Conservation (phyloP, 202 grass and related monocot species). For the Carex arenaria region DNA sequence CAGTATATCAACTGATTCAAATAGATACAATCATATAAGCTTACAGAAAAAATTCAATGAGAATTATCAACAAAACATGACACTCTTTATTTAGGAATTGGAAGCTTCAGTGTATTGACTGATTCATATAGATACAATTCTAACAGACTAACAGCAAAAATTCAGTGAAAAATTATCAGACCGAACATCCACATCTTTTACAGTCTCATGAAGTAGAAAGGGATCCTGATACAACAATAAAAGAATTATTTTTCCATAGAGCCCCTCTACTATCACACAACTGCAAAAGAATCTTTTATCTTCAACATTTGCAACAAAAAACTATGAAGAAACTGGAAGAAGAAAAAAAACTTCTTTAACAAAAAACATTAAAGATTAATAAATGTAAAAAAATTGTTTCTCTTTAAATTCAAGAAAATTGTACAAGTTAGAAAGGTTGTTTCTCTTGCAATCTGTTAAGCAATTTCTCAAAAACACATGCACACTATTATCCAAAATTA, state of each 20-base stretch:
- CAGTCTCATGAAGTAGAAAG: not conserved
- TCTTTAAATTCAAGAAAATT: too few relatives aligned
- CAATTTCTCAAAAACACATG: too few relatives aligned
- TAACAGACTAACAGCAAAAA: constrained; percentile 1
- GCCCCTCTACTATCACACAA: not conserved
- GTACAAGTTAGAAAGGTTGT: too few relatives aligned
- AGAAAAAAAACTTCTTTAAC: too few relatives aligned
- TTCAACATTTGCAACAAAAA: not conserved
- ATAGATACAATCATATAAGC: constrained; percentile 6
- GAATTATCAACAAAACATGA: constrained; percentile 3
- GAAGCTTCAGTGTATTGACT: constrained; percentile 96
- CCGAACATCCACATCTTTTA: not conserved
- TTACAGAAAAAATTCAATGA: constrained; percentile 10
- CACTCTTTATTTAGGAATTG: not conserved
- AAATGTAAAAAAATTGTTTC: too few relatives aligned
- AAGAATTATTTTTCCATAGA: not conserved
- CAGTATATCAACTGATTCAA: constrained; percentile 89
- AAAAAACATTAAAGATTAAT: too few relatives aligned
- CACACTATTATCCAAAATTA: too few relatives aligned
- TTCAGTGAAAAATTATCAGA: constrained; percentile 15
- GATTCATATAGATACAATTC: constrained; percentile 27
- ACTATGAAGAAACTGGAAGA: too few relatives aligned
- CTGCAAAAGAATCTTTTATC: not conserved
- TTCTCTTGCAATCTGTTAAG: too few relatives aligned
- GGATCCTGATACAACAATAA: not conserved